Evolutionary conservation across 1,139 yeast genomes (phyloP), one percentile per base, ranked within the genome.

Genomic region (Lodderomyces metapsilosis): DNA sequence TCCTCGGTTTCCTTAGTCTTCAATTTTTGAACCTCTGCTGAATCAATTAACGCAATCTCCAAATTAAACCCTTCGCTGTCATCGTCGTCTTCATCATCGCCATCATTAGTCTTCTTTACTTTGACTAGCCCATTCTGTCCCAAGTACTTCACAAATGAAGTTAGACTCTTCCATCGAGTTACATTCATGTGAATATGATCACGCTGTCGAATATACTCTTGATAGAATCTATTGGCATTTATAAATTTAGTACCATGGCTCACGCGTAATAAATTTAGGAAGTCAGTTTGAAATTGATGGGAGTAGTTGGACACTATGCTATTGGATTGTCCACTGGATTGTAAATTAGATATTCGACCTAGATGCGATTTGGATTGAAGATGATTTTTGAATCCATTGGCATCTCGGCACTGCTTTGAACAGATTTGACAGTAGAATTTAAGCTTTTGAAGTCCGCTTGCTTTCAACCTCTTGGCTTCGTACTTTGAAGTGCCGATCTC

Each of bases 301-400:
- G 95, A 82, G 56, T 68, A 91, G 28, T 77, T 74, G 13, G 74
- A 79, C 0, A 88, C 76, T 34, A 80, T 75, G 18, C 62, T 52
- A 3, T 56, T 55, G 1, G 72, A 62, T 11, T 50, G 61, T 1
- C 80, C 74, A 13, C 64, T 62, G 13, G 75, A 68, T 41, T 65
- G 59, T 43, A 38, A 54, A 69, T 68, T 59, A 48, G 40, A 49
- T 45, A 83, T 76, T 43, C 78, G 78, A 22, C 78, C 76, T 38
- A 76, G 64, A 59, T 92, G 99, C 1, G 87, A 74, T 34, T 88
- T 89, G 12, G 95, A 83, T 47, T 75, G 74, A 15, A 84, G 71
- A 61, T 92, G 99, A 57, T 92, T 86, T 56, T 85, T 84, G 67
- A 87, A 92, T 25, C 98, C 99, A 62, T 92, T 92, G 49, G 87